phyloP scores from a whole-genome alignment of 805 yeast species.

The Cyberlindnera lachancei region DNA sequence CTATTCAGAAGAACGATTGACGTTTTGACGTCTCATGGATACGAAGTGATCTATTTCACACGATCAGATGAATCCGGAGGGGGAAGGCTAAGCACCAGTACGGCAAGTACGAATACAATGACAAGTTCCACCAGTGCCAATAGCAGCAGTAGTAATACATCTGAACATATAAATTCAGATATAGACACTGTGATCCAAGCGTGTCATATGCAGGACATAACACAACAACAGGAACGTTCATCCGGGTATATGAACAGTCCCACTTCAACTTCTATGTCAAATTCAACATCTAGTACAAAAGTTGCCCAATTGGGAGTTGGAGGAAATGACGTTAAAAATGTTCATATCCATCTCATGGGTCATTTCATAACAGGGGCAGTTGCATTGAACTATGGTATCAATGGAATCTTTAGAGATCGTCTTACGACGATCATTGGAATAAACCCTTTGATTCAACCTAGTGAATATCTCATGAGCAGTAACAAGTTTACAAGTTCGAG shows the following conservation, averaged over 20 bases:
- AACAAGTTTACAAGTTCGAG: conserved; percentile 1
- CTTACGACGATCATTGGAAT: conserved; percentile 12
- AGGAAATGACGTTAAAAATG: neutral
- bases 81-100: too few species aligned
- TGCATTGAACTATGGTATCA: conserved; percentile 13
- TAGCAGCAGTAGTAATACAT: too few species aligned
- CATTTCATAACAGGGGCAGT: conserved; percentile 13
- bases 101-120: neutral
- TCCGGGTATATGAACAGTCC: too few species aligned
- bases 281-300: too few species aligned
- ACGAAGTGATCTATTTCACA: conserved; percentile 13
- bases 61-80: too few species aligned
- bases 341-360: conserved; percentile 11
- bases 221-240: too few species aligned
- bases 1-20: conserved; percentile 13
- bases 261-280: too few species aligned
- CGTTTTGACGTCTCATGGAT: conserved; percentile 11
- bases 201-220: conserved; percentile 15
- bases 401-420: conserved; percentile 10
- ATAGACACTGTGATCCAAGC: conserved; percentile 12
- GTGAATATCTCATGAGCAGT: conserved; percentile 1
- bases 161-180: conserved; percentile 9
- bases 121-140: too few species aligned
- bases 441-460: conserved; percentile 15
- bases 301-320: too few species aligned